These are phyloP conservation scores for Blepharisma stoltei DNA, from an alignment of 73 alveolate species.

Conservation along the genomic window DNA sequence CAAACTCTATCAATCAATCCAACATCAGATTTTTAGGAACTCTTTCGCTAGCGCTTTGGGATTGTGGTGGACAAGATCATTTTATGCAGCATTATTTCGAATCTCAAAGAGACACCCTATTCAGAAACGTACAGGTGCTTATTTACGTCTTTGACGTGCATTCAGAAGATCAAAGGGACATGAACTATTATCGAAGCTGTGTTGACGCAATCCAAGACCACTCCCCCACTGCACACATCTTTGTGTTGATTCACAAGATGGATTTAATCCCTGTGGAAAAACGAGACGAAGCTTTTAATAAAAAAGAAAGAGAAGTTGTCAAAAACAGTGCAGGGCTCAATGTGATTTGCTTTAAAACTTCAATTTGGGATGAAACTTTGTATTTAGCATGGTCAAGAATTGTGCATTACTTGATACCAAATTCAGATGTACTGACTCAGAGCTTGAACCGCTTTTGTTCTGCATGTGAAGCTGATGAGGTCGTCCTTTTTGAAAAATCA, in stretches of 20 bases:
- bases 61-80: slow-evolving; percentile 97
- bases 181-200: slow-evolving; percentile 60
- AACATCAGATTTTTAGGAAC: slow-evolving; percentile 89
- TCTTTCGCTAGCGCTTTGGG: slow-evolving; percentile 88
- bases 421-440: slow-evolving; percentile 64
- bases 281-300: slow-evolving; percentile 73
- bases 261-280: slow-evolving; percentile 68
- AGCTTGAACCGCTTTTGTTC: slow-evolving; percentile 76
- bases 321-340: slow-evolving; percentile 65
- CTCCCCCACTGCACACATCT: slow-evolving; percentile 85
- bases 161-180: slow-evolving; percentile 54
- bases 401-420: slow-evolving; percentile 84
- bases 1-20: slow-evolving; percentile 74
- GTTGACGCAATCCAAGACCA: slow-evolving; percentile 80
- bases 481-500: slow-evolving; percentile 92
- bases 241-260: slow-evolving; percentile 92
- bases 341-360: slow-evolving; percentile 81
- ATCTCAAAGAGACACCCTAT: slow-evolving; percentile 89
- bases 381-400: slow-evolving; percentile 97
- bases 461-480: slow-evolving; percentile 92
- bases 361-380: slow-evolving; percentile 97
- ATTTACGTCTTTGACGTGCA: slow-evolving; percentile 90
- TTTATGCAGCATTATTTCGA: slow-evolving; percentile 96
- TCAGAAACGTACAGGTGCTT: slow-evolving; percentile 92
- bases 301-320: slow-evolving; percentile 73